Percentiles rank a stretch among this genome's conserved stretches.
Evolutionary conservation across 2,329 filamentous ascomycete species (phyloP).

Genomic region (Apiospora rasikravindrae): DNA sequence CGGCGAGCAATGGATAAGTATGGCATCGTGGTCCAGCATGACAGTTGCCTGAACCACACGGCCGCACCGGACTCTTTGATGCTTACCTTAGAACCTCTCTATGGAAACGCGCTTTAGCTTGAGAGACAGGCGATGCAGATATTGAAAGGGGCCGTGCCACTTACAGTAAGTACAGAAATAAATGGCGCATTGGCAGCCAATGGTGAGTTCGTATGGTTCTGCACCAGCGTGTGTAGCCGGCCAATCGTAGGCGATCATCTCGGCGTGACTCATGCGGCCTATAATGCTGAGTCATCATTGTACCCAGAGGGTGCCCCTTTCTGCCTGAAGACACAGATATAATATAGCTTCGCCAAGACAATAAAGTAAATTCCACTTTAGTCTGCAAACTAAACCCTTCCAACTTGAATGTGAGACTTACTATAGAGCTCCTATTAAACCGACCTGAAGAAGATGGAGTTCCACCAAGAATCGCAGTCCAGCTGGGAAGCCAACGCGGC

Average conservation of each 20-base stretch:
- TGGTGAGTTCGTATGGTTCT: not conserved
- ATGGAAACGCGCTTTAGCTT: not conserved
- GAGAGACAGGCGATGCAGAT: not conserved
- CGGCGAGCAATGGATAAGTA: not conserved
- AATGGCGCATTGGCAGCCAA: not conserved
- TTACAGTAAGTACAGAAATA: not conserved
- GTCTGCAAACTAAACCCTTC: not conserved
- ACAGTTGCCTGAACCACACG: not conserved
- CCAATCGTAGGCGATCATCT: not conserved
- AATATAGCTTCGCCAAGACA: not conserved
- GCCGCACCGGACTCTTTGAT: not conserved
- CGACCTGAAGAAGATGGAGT: conserved; percentile 11
- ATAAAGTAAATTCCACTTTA: not conserved
- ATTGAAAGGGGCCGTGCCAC: no score
- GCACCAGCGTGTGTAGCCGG: not conserved
- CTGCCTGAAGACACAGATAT: not conserved
- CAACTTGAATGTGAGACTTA: not conserved
- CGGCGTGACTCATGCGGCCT: conserved; percentile 9
- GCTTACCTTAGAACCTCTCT: not conserved
- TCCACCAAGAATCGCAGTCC: conserved; percentile 31
- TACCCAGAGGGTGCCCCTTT: not conserved
- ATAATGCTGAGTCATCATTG: not conserved
- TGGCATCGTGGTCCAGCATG: not conserved
- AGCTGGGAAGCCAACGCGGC: conserved; percentile 49
- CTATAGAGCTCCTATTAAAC: not conserved